Evolutionary conservation across 176 grass and related monocot species (phyloP).

Genomic region (Cenchrus fungigraminus): DNA sequence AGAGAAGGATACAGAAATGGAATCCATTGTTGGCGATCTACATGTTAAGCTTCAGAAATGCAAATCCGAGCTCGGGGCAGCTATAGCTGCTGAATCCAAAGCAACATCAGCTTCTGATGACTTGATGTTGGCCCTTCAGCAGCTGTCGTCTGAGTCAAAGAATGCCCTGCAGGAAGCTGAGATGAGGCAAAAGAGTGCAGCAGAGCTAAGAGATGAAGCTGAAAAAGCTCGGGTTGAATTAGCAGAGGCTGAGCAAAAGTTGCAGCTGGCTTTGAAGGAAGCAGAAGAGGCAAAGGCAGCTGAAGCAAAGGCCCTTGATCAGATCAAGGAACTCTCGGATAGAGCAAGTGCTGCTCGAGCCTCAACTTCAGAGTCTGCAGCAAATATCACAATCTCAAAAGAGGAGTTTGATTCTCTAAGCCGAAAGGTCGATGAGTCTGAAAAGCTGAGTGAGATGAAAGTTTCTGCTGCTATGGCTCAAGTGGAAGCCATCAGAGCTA

Average conservation of each 20-base stretch:
- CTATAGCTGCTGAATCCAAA: conserved; percentile 78
- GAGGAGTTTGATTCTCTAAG: conserved; percentile 89
- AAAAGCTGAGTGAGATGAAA: conserved; percentile 94
- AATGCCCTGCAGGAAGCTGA: conserved; percentile 85
- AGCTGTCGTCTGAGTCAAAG: conserved; percentile 87
- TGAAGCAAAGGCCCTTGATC: conserved; percentile 86
- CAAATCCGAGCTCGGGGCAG: conserved; percentile 92
- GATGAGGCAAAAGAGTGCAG: conserved; percentile 84
- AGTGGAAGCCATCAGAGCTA: conserved; percentile 87
- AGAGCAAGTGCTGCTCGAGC: conserved; percentile 70
- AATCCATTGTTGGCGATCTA: conserved; percentile 73
- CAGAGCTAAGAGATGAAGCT: conserved; percentile 74
- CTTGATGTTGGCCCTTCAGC: conserved; percentile 74
- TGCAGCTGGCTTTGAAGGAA: conserved; percentile 72
- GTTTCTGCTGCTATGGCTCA: conserved; percentile 90
- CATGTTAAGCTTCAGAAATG: conserved; percentile 89
- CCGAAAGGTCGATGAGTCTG: conserved; percentile 82
- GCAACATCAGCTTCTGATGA: conserved; percentile 86
- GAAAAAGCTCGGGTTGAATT: conserved; percentile 62
- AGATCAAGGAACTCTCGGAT: conserved; percentile 88
- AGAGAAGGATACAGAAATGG: conserved; percentile 83
- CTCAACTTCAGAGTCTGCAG: conserved; percentile 76
- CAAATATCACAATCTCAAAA: conserved; percentile 94
- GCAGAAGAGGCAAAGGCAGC: conserved; percentile 86
- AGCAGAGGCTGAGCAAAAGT: conserved; percentile 68